Evolutionary conservation across 331 rosid species (phyloP), one percentile per base, ranked within the genome.

Genomic region (Saraca asoca): DNA sequence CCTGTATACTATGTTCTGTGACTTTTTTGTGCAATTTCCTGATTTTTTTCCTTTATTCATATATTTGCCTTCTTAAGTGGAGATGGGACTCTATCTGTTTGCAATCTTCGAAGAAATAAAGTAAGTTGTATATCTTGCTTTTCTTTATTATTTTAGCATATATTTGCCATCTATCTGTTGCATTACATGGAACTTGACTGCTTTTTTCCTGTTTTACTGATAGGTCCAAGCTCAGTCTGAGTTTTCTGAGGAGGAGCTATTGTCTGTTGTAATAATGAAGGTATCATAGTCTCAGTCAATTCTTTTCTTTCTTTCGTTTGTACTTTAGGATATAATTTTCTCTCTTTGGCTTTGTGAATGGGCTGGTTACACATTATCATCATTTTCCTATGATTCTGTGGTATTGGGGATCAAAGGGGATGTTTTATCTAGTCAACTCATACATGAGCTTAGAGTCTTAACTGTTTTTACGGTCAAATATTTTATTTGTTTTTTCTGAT

Each of bases 31-130:
- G 51, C 12, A 7, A 39, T 29, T n/a, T 35, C 75, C 69, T 60
- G 58, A 29, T 15, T 24, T 9, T 42, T 39, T 48, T 6, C 45
- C 31, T 62, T 1, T 31, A 41, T 62, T 80, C 31, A 24, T 24
- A 24, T 42, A 17, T 74, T 83, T 64, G 55, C 35, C 46, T 66
- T 78, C 51, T 82, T 8, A 41, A 92, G 96, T 87, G 96, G 96
- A 64, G 98, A 89, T 51, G 98, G 96, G 68, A 85, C 98, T 60
- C 85, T 92, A 35, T 89, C 98, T 77, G 96, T 92, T 63, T 89
- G 87, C 87, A 89, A 85, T 84, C 90, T 92, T 68, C 81, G 96
- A 39, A 78, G 85, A 75, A 89, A 89, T 69, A 87, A 75, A 81
- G 98, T 89, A 76, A 79, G 93, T 43, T 56, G 37, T 56, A 13